A percentile compares a stretch with the other conserved stretches of the same genome.
phyloP scores from a whole-genome alignment of 202 grass and related monocot species.

The Dendrocalamus latiflorus region DNA sequence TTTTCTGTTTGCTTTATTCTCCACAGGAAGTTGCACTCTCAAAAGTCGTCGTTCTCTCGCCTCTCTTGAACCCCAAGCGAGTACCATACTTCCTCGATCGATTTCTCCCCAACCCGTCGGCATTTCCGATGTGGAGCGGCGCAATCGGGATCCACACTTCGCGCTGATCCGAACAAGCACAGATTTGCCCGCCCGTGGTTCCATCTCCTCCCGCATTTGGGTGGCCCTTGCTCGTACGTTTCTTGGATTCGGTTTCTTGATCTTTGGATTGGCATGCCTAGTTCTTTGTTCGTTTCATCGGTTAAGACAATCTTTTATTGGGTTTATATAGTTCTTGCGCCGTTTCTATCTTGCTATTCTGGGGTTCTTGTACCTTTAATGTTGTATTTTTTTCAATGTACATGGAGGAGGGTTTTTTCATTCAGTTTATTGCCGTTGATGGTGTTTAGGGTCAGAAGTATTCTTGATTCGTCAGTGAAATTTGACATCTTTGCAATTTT shows the following conservation, averaged over 20 bases:
- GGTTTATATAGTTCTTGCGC: not conserved
- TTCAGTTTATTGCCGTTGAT: not conserved
- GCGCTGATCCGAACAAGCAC: constrained; percentile 8
- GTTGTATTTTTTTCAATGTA: not conserved
- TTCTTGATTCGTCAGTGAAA: constrained; percentile 2
- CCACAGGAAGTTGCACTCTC: constrained; percentile 34
- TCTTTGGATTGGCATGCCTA: not conserved
- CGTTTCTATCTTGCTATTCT: not conserved
- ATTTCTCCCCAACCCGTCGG: not conserved
- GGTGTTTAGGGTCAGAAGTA: not conserved
- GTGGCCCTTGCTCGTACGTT: not conserved
- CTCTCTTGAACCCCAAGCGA: constrained; percentile 22
- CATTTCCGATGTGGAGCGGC: not conserved
- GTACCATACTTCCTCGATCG: not conserved
- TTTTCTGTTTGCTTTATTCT: constrained; percentile 34
- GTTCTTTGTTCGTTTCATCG: not conserved
- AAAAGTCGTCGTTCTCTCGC: constrained; percentile 31
- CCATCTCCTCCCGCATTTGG: constrained; percentile 19
- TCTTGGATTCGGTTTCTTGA: constrained; percentile 30
- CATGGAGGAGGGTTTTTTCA: not conserved
- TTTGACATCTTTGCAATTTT: not conserved
- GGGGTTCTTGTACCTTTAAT: not conserved
- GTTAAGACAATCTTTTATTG: not conserved
- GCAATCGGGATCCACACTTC: not conserved
- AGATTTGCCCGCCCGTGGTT: not conserved